Evolutionary conservation across 2,329 filamentous ascomycete species (phyloP).

Genomic region (Aspergillus costaricaensis): DNA sequence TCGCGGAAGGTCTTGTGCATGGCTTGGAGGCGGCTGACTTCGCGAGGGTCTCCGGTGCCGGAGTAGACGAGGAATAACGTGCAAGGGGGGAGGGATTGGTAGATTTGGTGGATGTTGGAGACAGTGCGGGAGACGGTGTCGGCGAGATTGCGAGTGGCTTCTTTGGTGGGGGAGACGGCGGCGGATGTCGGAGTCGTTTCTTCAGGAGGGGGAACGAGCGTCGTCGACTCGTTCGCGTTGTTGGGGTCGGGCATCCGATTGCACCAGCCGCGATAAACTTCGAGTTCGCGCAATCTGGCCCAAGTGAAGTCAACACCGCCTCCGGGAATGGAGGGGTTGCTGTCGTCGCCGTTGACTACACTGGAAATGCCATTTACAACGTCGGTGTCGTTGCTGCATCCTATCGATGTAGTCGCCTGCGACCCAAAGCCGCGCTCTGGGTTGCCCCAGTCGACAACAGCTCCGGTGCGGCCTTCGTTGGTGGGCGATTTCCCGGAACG

Average conservation of each 20-base stretch:
- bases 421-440: constrained; percentile 64
- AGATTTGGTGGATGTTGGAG: constrained; percentile 54
- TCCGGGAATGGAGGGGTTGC: constrained; percentile 46
- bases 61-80: constrained; percentile 65
- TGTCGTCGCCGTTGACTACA: constrained; percentile 52
- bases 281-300: constrained; percentile 63
- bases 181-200: constrained; percentile 23
- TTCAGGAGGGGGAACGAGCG: constrained; percentile 29
- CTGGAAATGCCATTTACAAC: constrained; percentile 59
- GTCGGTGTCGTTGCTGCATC: constrained; percentile 58
- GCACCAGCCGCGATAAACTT: constrained; percentile 63
- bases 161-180: neutral
- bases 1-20: constrained; percentile 58
- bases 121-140: constrained; percentile 54
- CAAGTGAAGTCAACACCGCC: constrained; percentile 64
- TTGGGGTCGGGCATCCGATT: constrained; percentile 51
- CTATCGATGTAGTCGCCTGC: constrained; percentile 58
- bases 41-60: constrained; percentile 64
- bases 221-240: constrained; percentile 42
- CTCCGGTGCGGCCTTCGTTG: constrained; percentile 45
- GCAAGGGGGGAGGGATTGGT: constrained; percentile 58
- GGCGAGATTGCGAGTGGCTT: constrained; percentile 35
- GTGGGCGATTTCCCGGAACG: constrained; percentile 39
- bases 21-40: constrained; percentile 57
- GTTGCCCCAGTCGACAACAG: constrained; percentile 86